Evolutionary conservation across 208 protist genomes (phyloP), one percentile per base, ranked within the genome.

Genomic region (Crithidia fasciculata): DNA sequence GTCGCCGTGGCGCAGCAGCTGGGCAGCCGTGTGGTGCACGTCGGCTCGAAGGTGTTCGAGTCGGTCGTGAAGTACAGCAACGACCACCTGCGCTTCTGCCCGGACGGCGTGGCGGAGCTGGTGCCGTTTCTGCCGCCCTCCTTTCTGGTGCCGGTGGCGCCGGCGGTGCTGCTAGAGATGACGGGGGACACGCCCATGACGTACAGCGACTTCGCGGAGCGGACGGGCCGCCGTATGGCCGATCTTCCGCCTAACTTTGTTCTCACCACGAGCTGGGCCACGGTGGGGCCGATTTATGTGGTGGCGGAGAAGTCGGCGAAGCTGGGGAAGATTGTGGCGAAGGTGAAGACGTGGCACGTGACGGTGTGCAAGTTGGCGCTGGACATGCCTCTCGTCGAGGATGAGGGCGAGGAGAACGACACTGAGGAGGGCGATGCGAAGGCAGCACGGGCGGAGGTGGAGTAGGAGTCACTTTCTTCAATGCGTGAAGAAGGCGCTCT

Each of bases 1-100:
- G 81, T 86, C 47, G 74, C 37, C 53, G 58, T 97, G 52, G 80
- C 78, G 41, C 64, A 74, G 15, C 74, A 80, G 78, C 83, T 95
- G 13, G 88, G 88, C 60, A 56, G 77, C 54, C 87, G 90, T 47
- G 83, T 95, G 40, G 80, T 89, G 70, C 75, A 91, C 60, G 93
- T 93, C 15, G 93, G 93, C n/a, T 72, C 78, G 53, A 95, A 96
- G 65, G 72, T 95, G 58, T 85, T 97, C 72, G 93, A 97, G 78
- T 80, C 92, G 5, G 88, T 85, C 55, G 68, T 81, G 19, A 96
- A 94, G 82, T 87, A 94, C 74, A 88, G 85, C 65, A 90, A 93
- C 56, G 87, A 90, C 41, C 89, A 93, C 57, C 73, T 96, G 61
- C 90, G 92, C 57, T 88, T 95, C 69, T 79, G 69, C 47, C 59